Evolutionary conservation across 202 grass and related monocot species (phyloP).

Genomic region (Eragrostis tef): DNA sequence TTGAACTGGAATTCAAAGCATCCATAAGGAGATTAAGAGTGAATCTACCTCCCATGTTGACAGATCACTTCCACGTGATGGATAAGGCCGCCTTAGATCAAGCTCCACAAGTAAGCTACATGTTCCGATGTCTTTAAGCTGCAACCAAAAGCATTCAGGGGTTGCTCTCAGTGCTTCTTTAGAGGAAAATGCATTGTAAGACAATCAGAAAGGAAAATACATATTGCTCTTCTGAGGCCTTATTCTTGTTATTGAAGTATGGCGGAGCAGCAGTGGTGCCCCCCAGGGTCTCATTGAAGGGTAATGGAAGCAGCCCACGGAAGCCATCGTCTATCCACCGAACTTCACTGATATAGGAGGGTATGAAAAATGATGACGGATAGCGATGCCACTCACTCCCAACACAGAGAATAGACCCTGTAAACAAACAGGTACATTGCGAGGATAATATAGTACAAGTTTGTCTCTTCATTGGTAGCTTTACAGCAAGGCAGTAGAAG

Average conservation of each 20-base stretch:
- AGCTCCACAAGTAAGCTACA: conserved; percentile 86
- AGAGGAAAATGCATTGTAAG: conserved; percentile 27
- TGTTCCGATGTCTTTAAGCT: conserved; percentile 66
- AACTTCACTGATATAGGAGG: conserved; percentile 84
- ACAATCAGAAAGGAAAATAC: conserved; percentile 53
- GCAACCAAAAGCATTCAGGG: conserved; percentile 26
- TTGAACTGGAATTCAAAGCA: background rate
- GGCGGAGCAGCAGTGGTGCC: conserved; percentile 80
- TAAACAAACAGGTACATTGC: conserved; percentile 37
- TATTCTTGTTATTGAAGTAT: conserved; percentile 92
- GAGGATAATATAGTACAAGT: conserved; percentile 16
- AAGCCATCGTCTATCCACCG: conserved; percentile 96
- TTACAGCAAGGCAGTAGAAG: conserved; percentile 15
- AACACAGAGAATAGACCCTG: conserved; percentile 80
- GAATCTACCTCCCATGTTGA: conserved; percentile 85
- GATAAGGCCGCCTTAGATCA: conserved; percentile 80
- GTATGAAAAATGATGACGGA: conserved; percentile 92
- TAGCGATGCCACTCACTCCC: conserved; percentile 98
- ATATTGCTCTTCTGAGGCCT: conserved; percentile 80
- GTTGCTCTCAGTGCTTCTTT: background rate
- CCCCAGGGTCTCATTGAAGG: conserved; percentile 94
- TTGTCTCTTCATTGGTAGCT: background rate
- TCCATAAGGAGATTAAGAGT: background rate
- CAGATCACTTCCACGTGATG: conserved; percentile 74
- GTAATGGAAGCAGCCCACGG: conserved; percentile 84